These are phyloP conservation scores for Priceomyces melissophilus DNA, from an alignment of 805 yeast genomes.

Conservation along the genomic window DNA sequence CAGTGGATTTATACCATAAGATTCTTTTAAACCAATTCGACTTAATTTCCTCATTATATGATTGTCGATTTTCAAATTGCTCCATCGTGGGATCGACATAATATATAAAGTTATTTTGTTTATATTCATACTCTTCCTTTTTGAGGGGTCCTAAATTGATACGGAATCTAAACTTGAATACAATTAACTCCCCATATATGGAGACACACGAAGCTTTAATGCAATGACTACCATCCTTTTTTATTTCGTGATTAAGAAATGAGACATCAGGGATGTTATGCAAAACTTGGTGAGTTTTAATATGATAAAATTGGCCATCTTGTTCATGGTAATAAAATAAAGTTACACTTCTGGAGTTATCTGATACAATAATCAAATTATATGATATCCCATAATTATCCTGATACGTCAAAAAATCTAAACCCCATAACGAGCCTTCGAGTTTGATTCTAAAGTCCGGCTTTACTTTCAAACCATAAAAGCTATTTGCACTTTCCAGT, in stretches of 20 bases:
- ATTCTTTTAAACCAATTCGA: constrained; percentile 17
- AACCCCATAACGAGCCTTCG: constrained; percentile 59
- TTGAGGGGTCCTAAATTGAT: constrained; percentile 25
- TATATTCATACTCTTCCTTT: constrained; percentile 10
- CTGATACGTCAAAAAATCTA: constrained; percentile 37
- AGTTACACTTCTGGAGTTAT: constrained; percentile 48
- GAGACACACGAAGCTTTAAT: constrained; percentile 37
- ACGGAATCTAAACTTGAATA: constrained; percentile 33
- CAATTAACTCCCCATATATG: constrained; percentile 45
- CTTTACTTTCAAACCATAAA: constrained; percentile 17
- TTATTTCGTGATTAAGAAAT: constrained; percentile 23
- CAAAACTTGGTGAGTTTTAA: constrained; percentile 39
- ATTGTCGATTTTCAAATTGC: constrained; percentile 16
- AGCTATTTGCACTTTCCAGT: constrained; percentile 8
- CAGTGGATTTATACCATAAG: constrained; percentile 21
- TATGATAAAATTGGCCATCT: constrained; percentile 25
- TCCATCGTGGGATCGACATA: constrained; percentile 28
- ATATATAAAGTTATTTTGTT: constrained; percentile 10
- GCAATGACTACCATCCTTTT: constrained; percentile 15
- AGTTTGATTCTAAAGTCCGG: constrained; percentile 29
- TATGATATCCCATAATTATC: constrained; percentile 16
- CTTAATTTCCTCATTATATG: constrained; percentile 4
- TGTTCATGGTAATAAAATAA: constrained; percentile 32
- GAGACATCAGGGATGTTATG: constrained; percentile 57
- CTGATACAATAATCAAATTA: constrained; percentile 46